These are phyloP conservation scores for Scheffersomyces lignicola DNA, from an alignment of 1,139 yeast species.

Conservation along the genomic window DNA sequence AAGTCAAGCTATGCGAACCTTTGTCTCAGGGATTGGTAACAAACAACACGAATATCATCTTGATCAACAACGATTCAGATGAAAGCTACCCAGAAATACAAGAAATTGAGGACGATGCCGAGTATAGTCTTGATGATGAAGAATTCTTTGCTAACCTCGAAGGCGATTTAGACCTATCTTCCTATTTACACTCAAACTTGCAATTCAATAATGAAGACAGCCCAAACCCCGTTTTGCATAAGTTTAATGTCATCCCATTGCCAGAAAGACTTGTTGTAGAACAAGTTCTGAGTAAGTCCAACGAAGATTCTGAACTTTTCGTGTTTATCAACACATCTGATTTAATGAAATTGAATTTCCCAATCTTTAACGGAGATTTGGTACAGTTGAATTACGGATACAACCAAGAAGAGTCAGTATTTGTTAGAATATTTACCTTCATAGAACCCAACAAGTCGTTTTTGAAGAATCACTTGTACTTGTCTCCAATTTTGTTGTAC, in stretches of 20 bases:
- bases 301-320: conserved; percentile 45
- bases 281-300: conserved; percentile 27
- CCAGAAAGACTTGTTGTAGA: conserved; percentile 28
- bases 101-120: conserved; percentile 10
- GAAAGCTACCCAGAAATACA: conserved; percentile 7
- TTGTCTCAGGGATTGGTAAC: conserved; percentile 62
- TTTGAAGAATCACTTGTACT: conserved; percentile 38
- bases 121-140: conserved; percentile 11
- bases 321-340: conserved; percentile 56
- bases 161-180: conserved; percentile 33
- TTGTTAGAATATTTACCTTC: conserved; percentile 56
- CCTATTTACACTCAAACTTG: conserved; percentile 35
- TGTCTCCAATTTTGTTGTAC: conserved; percentile 65
- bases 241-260: conserved; percentile 30
- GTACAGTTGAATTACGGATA: conserved; percentile 37
- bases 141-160: conserved; percentile 9
- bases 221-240: conserved; percentile 2
- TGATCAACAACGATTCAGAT: conserved; percentile 41
- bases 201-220: conserved; percentile 18
- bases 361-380: conserved; percentile 67
- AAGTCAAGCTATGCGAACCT: conserved; percentile 67
- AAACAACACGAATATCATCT: conserved; percentile 47
- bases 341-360: conserved; percentile 54
- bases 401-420: conserved; percentile 16
- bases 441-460: conserved; percentile 60